Percentiles rank a stretch among this genome's conserved stretches.
Evolutionary conservation across 2,329 filamentous ascomycete species (phyloP).

Genomic region (Teratosphaeria destructans): DNA sequence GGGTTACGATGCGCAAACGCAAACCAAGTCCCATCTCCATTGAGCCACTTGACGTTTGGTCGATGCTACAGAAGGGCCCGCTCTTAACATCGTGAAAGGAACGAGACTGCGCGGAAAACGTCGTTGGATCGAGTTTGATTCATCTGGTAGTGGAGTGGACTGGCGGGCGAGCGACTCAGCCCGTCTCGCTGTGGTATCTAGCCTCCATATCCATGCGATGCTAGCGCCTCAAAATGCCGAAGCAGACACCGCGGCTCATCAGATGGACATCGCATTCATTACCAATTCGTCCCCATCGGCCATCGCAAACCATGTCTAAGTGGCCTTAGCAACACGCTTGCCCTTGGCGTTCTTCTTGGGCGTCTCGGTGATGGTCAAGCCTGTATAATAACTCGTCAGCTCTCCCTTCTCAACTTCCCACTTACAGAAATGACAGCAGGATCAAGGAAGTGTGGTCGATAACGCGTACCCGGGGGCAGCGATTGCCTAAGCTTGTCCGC

Average conservation of each 20-base stretch:
- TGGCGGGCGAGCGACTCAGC: neutral
- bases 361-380: conserved; percentile 49
- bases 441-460: conserved; percentile 4
- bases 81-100: neutral
- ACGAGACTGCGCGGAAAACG: neutral
- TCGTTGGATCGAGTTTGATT: neutral
- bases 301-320: conserved; percentile 4
- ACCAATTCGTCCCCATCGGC: neutral
- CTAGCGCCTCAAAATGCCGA: neutral
- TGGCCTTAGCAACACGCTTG: conserved; percentile 33
- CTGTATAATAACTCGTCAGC: conserved; percentile 24
- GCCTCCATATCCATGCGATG: neutral
- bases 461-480: conserved; percentile 81
- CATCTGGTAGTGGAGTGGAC: neutral
- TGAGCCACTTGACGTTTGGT: too few species aligned
- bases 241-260: neutral
- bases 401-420: neutral
- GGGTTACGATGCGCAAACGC: too few species aligned
- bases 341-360: conserved; percentile 54
- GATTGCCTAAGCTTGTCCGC: conserved; percentile 99
- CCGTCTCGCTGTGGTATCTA: neutral
- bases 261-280: neutral
- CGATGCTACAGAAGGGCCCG: too few species aligned
- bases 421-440: neutral
- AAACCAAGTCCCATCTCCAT: too few species aligned